Percentiles rank a stretch among this genome's conserved stretches.
Conservation (phyloP, 176 grass and related monocot genomes). For the Cocos nucifera region DNA sequence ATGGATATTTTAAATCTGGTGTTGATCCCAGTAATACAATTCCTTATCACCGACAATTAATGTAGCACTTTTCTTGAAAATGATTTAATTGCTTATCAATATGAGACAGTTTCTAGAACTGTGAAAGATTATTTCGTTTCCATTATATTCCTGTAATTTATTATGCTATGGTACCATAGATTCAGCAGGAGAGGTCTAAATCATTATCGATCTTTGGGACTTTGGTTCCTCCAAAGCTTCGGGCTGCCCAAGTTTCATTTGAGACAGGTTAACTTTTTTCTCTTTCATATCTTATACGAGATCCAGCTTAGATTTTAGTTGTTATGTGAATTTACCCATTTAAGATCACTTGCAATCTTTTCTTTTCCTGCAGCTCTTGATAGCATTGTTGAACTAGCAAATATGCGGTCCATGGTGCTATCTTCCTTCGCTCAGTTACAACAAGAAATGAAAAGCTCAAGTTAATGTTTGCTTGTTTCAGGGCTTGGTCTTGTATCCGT, state of each 20-base stretch:
- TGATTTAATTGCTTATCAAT: not conserved
- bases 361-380: slow-evolving; percentile 54
- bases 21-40: too few relatives aligned
- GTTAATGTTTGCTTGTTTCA: too few relatives aligned
- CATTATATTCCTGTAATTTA: too few relatives aligned
- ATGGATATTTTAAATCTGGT: too few relatives aligned
- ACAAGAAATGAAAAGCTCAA: slow-evolving; percentile 17
- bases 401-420: slow-evolving; percentile 42
- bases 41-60: too few relatives aligned
- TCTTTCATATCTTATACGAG: not conserved
- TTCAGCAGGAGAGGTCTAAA: slow-evolving; percentile 71
- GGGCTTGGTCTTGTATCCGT: too few relatives aligned
- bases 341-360: not conserved
- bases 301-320: not conserved
- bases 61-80: too few relatives aligned
- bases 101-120: not conserved
- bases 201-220: slow-evolving; percentile 63
- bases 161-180: slow-evolving; percentile 13
- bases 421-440: slow-evolving; percentile 33
- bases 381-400: slow-evolving; percentile 49
- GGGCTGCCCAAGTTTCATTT: slow-evolving; percentile 71
- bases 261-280: slow-evolving; percentile 55
- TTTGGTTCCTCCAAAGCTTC: slow-evolving; percentile 74
- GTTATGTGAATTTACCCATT: not conserved
- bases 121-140: slow-evolving; percentile 3